Percentiles rank a stretch among this genome's conserved stretches.
Evolutionary conservation across 768 basidiomycete species (phyloP).

Genomic region (Podaxis sp.): DNA sequence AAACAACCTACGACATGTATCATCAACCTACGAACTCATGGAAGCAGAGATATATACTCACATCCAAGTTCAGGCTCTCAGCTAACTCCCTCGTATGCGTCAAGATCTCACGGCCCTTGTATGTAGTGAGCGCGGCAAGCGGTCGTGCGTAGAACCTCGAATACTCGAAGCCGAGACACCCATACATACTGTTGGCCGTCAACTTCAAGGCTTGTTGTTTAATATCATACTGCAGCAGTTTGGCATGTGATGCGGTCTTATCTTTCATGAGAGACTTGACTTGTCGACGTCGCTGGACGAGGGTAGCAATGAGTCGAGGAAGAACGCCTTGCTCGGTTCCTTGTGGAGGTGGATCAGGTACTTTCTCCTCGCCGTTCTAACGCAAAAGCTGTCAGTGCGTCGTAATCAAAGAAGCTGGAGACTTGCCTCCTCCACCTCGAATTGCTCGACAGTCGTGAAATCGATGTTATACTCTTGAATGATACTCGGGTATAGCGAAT

Average conservation of each 20-base stretch:
- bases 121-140: conserved; percentile 95
- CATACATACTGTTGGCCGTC: conserved; percentile 99
- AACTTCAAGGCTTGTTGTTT: conserved; percentile 96
- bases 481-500: conserved; percentile 97
- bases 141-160: conserved; percentile 96
- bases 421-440: conserved; percentile 57
- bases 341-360: conserved; percentile 82
- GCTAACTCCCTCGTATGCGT: conserved; percentile 92
- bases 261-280: conserved; percentile 98
- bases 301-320: conserved; percentile 96
- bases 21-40: not conserved
- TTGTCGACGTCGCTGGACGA: conserved; percentile 84
- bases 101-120: conserved; percentile 96
- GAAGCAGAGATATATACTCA: conserved; percentile 36
- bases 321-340: conserved; percentile 82
- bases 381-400: conserved; percentile 4
- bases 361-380: conserved; percentile 70
- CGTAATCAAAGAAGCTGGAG: not conserved
- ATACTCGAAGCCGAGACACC: conserved; percentile 96
- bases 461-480: conserved; percentile 99
- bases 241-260: conserved; percentile 64
- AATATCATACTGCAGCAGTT: conserved; percentile 93
- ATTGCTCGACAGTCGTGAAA: conserved; percentile 90
- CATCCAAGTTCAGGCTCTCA: conserved; percentile 86
- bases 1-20: conserved; percentile 73